Evolutionary conservation across 306 rosid species (phyloP), one percentile per base, ranked within the genome.

Genomic region (Abrus precatorius): DNA sequence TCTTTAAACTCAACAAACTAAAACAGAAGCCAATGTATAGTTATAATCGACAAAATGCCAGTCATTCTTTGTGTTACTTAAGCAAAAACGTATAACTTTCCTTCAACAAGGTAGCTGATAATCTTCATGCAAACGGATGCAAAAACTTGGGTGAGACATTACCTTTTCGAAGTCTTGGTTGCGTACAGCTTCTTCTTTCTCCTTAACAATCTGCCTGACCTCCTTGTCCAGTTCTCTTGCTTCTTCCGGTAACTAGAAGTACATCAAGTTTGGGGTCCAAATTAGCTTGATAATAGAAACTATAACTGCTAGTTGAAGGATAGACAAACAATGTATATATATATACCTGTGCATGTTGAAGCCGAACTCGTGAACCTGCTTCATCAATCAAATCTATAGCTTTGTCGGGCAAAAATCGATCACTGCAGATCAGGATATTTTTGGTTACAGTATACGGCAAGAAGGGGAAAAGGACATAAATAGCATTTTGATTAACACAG

Each of bases 81-180:
- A 80, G 66, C 77, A 71, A 72, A 33, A 13, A 20, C 20, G 7
- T 9, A 41, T 20, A 61, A 49, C 14, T 14, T 62, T 48, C 77
- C 40, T 38, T 30, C n/a, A 56, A 41, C 49, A 75, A 50, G 43
- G 59, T 34, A 71, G 66, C 45, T 47, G 73, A 59, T 61, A 53
- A 68, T 71, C 9, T 32, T 59, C 75, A 56, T 13, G 44, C 48
- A 74, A 75, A 74, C 54, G 72, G 43, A 40, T 4, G 28, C 12
- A 48, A 71, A 62, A 64, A 72, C 34, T 54, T 53, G 7, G 57
- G 63, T 7, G 54, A 72, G 68, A 71, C 40, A 36, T 50, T 89
- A 92, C 98, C 95, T 95, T 95, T 78, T 95, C 97, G 76, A 95
- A 95, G 89, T 95, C 98, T 89, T 95, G 98, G 93, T 96, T 83